phyloP scores from a whole-genome alignment of 2,329 filamentous ascomycete genomes.

The Penicillium sp. region DNA sequence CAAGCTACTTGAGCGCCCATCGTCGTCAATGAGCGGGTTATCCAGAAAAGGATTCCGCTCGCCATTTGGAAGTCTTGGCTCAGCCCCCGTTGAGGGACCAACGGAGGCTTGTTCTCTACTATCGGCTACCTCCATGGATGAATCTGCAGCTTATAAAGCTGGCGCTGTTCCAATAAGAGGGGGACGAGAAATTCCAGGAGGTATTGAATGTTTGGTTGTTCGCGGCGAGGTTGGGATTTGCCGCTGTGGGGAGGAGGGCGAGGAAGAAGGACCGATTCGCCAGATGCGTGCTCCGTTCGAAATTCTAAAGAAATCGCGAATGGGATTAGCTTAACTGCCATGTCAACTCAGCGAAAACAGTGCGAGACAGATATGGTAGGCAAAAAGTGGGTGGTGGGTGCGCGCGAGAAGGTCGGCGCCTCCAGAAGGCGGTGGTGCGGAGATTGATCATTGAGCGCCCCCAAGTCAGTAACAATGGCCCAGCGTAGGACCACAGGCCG shows the following conservation, averaged over 20 bases:
- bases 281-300: constrained; percentile 8
- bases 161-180: constrained; percentile 2
- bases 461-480: constrained; percentile 28
- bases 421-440: constrained; percentile 39
- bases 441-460: constrained; percentile 37
- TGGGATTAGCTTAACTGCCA: constrained; percentile 29
- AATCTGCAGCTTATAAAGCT: constrained; percentile 2
- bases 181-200: not conserved
- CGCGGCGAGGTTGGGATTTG: constrained; percentile 16
- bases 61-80: constrained; percentile 36
- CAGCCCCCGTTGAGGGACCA: constrained; percentile 34
- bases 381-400: constrained; percentile 21
- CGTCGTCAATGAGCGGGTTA: constrained; percentile 52
- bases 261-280: constrained; percentile 19
- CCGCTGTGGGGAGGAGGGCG: constrained; percentile 17
- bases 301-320: constrained; percentile 22
- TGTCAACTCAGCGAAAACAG: constrained; percentile 12
- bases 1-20: constrained; percentile 80
- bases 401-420: constrained; percentile 23
- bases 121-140: constrained; percentile 42
- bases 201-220: constrained; percentile 16
- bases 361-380: constrained; percentile 11
- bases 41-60: constrained; percentile 35
- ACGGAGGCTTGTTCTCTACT: constrained; percentile 35
- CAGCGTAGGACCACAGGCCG: constrained; percentile 20